Evolutionary conservation across 352 stramenopile species (phyloP).

Genomic region (Pythium coloratum): DNA sequence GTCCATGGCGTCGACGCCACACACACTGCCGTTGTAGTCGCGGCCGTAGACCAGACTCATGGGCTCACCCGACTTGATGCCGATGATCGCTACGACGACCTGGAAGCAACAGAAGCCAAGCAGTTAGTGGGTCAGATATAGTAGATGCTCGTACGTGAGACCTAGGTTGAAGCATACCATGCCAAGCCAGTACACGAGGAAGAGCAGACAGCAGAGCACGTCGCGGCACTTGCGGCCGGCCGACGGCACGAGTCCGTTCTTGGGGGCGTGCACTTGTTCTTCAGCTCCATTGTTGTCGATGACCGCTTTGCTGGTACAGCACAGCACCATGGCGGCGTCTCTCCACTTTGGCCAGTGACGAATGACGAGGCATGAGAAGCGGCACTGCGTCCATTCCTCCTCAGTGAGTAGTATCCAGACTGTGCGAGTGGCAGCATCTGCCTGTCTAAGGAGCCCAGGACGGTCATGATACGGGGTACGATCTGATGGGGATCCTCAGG

Average conservation of each 20-base stretch:
- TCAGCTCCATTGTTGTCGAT: conserved; percentile 2
- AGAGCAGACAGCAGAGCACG: conserved; percentile 75
- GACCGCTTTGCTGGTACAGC: conserved; percentile 18
- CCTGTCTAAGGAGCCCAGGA: conserved; percentile 2
- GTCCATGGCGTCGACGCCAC: conserved; percentile 47
- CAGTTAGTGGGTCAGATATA: too few species aligned
- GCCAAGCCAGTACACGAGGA: conserved; percentile 85
- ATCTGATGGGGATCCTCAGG: not conserved
- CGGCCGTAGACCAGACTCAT: conserved; percentile 77
- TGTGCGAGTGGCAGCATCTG: not conserved
- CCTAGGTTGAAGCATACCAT: conserved; percentile 42
- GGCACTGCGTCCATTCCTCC: not conserved
- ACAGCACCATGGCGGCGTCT: conserved; percentile 17
- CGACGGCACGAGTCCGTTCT: conserved; percentile 33
- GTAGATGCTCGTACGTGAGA: not conserved
- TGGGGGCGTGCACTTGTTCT: conserved; percentile 11
- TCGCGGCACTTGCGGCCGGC: conserved; percentile 59
- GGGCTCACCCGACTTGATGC: conserved; percentile 63
- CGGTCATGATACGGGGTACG: not conserved
- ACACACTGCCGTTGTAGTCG: conserved; percentile 84
- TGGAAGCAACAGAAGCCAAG: conserved; percentile 5
- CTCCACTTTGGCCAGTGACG: not conserved
- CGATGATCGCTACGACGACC: conserved; percentile 61
- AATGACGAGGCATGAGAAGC: not conserved
- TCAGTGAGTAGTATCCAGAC: not conserved